Conservation (phyloP, 2,329 filamentous ascomycete species). For the Thielaviopsis ethacetica region DNA sequence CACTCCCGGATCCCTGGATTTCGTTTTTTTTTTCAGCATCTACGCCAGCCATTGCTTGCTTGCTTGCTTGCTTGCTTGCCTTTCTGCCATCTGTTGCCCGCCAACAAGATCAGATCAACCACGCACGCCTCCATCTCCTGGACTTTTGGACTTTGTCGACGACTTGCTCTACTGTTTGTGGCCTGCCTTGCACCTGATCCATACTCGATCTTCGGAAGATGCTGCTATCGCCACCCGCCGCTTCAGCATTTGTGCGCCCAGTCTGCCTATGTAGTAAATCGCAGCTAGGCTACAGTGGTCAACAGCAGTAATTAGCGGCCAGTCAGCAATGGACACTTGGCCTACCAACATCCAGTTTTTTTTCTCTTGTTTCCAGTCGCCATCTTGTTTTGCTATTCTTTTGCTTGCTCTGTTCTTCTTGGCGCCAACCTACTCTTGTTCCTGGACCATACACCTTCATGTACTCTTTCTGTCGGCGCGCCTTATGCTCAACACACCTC, state of each 20-base stretch:
- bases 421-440: neutral
- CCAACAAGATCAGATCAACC: neutral
- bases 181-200: neutral
- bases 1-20: neutral
- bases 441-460: neutral
- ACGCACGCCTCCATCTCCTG: neutral
- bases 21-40: neutral
- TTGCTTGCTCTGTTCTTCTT: neutral
- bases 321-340: neutral
- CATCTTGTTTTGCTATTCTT: neutral
- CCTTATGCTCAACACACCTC: neutral
- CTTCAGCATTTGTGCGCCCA: neutral
- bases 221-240: neutral
- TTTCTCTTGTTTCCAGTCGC: neutral
- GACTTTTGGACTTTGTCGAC: neutral
- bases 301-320: neutral
- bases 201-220: neutral
- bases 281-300: neutral
- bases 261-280: neutral
- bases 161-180: neutral
- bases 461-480: neutral
- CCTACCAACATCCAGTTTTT: neutral
- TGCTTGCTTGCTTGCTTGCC: neutral
- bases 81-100: neutral
- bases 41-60: neutral